Conservation (phyloP, 2,329 filamentous ascomycete genomes). For the Pseudogymnoascus sp. region DNA sequence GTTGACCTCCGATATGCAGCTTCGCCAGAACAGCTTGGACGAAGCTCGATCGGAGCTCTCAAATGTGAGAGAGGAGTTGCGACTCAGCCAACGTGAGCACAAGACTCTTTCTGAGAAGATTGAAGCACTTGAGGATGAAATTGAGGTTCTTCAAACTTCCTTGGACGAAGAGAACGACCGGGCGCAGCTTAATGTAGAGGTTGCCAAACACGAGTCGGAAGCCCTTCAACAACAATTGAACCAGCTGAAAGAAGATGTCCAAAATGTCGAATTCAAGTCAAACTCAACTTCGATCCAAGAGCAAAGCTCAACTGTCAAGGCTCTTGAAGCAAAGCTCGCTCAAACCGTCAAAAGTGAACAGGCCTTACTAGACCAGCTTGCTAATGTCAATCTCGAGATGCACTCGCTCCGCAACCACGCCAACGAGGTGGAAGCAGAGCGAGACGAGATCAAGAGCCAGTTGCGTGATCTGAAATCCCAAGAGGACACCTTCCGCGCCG, state of each 20-base stretch:
- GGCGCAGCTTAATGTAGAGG: slow-evolving; percentile 39
- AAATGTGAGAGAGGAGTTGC: slow-evolving; percentile 57
- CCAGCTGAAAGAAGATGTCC: slow-evolving; percentile 27
- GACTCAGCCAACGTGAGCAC: slow-evolving; percentile 56
- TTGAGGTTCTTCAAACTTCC: slow-evolving; percentile 59
- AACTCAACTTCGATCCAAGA: slow-evolving; percentile 22
- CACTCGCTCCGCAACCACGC: slow-evolving; percentile 47
- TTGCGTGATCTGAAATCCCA: slow-evolving; percentile 46
- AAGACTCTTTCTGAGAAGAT: slow-evolving; percentile 55
- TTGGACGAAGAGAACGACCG: slow-evolving; percentile 52
- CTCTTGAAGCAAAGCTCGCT: slow-evolving; percentile 48
- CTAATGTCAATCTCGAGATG: slow-evolving; percentile 50
- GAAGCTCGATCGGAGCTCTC: slow-evolving; percentile 58
- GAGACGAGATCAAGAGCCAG: slow-evolving; percentile 56
- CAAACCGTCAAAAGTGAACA: slow-evolving; percentile 52
- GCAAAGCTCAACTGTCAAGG: slow-evolving; percentile 48
- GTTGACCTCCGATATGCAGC: slow-evolving; percentile 60
- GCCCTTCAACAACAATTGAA: slow-evolving; percentile 37
- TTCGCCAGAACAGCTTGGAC: slow-evolving; percentile 56
- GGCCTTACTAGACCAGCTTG: slow-evolving; percentile 53
- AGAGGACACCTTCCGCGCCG: slow-evolving; percentile 48
- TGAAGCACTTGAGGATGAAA: slow-evolving; percentile 62
- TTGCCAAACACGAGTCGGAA: slow-evolving; percentile 35
- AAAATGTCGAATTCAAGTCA: slow-evolving; percentile 31
- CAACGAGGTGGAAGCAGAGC: slow-evolving; percentile 52